Conservation (phyloP, 352 stramenopile species). For the Phytophthora macrochlamydospora region DNA sequence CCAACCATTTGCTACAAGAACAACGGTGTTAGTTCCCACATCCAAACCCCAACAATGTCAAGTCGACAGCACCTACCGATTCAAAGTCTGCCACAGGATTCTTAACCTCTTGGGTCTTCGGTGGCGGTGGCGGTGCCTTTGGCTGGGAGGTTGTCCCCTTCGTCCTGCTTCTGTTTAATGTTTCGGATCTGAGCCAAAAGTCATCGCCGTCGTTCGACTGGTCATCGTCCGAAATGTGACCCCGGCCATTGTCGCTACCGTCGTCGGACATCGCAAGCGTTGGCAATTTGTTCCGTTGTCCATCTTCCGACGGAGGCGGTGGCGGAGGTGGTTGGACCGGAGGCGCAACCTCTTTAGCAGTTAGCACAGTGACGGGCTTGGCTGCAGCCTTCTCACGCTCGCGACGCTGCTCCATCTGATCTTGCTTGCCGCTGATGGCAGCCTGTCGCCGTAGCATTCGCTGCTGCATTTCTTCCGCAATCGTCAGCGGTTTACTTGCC, state of each 20-base stretch:
- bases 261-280: conserved; percentile 87
- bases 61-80: conserved; percentile 32
- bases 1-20: conserved; percentile 81
- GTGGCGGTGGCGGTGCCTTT: conserved; percentile 31
- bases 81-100: conserved; percentile 72
- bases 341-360: conserved; percentile 74
- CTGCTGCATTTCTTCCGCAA: conserved; percentile 85
- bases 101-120: conserved; percentile 56
- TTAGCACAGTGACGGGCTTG: conserved; percentile 80
- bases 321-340: conserved; percentile 46
- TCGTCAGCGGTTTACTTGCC: conserved; percentile 63
- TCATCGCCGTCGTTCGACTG: conserved; percentile 83
- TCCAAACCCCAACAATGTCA: background rate
- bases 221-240: conserved; percentile 47
- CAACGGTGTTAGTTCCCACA: conserved; percentile 4
- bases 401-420: conserved; percentile 79
- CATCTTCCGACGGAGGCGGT: conserved; percentile 54
- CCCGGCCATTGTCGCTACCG: conserved; percentile 57
- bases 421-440: conserved; percentile 84
- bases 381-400: conserved; percentile 67
- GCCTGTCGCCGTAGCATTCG: conserved; percentile 77
- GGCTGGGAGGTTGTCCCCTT: conserved; percentile 37
- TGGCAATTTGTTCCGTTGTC: conserved; percentile 54
- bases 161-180: conserved; percentile 84
- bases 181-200: conserved; percentile 76